Evolutionary conservation across 129 eudicot genomes (phyloP), one percentile per base, ranked within the genome.

Genomic region (Helianthus tuberosus): DNA sequence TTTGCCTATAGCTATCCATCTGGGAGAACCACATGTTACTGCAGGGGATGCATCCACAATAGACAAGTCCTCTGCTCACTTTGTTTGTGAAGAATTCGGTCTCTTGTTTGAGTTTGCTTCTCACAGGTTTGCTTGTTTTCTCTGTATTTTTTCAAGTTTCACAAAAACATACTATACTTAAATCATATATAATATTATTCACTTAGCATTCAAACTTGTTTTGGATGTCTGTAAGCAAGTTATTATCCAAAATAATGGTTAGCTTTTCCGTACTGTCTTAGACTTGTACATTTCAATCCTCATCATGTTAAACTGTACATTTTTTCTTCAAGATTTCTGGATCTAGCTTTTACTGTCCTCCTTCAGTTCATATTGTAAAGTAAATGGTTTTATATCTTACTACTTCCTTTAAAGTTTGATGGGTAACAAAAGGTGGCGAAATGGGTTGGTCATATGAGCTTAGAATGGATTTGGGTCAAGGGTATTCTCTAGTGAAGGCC

Each of bases 71-170:
- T 66, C 77, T 64, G 79, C 88, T 80, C 84, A 92, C 75, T 85
- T 93, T 76, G 73, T 75, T 68, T 93, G 98, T 74, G 96, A 93
- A 85, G 98, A 93, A 69, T 83, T 92, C 47, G 81, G 89, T 60
- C 82, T 93, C 83, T 85, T 85, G 79, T 83, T 89, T 79, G 92
- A 93, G 69, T 70, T 89, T 78, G 92, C 90, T 75, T 88, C 87
- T 80, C 84, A 82, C 58, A 89, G 98, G 98, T 93, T 64, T 74
- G 85, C 0, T 65, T 59, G 85, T 75, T 65, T 59, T 73, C 53
- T 73, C 50, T 54, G 17, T 66, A 11, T 44, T 32, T 43, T 50
- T 50, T 27, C 35, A 27, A 8, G 13, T 39, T 39, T 23, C 8
- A 6, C 3, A 20, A 13, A 46, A 14, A 44, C 46, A 41, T 57